Evolutionary conservation across 441 rosid genomes (phyloP).

Genomic region (Aquilaria agallochum): DNA sequence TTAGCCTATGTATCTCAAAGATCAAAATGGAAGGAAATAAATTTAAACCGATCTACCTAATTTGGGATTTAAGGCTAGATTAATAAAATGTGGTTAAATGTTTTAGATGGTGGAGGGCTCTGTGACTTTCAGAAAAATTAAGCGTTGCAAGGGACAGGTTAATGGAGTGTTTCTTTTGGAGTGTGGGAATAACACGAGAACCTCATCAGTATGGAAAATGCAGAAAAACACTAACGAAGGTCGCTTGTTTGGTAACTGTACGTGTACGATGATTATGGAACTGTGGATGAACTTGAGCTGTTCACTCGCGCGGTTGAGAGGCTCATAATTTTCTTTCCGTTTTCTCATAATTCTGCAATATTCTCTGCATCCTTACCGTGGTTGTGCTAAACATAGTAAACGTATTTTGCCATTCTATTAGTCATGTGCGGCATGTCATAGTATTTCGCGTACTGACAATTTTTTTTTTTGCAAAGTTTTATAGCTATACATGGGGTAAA

Average conservation of each 20-base stretch:
- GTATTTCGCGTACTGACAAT: too few species aligned
- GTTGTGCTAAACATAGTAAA: neutral
- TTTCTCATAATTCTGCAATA: neutral
- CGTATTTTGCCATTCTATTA: too few species aligned
- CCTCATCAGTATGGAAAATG: slow-evolving; percentile 13
- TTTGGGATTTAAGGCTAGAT: too few species aligned
- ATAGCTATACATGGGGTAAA: neutral
- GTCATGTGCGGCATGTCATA: too few species aligned
- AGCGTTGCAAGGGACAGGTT: slow-evolving; percentile 25
- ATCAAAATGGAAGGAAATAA: too few species aligned
- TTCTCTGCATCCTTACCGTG: neutral
- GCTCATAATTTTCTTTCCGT: slow-evolving; percentile 8
- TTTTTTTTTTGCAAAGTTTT: neutral
- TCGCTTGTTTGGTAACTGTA: slow-evolving; percentile 16
- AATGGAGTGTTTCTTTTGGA: slow-evolving; percentile 26
- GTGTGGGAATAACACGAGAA: slow-evolving; percentile 17
- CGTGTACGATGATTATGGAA: slow-evolving; percentile 33
- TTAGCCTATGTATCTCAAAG: too few species aligned
- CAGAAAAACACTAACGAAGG: slow-evolving; percentile 21
- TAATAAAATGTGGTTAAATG: neutral
- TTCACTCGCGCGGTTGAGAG: slow-evolving; percentile 25
- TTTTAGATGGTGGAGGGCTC: slow-evolving; percentile 32
- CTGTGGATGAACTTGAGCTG: slow-evolving; percentile 24
- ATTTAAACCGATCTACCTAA: too few species aligned
- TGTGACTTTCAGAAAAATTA: slow-evolving; percentile 15